These are phyloP conservation scores for Coemansia sp. DNA, from an alignment of 192 early-diverging fungal species.

Conservation along the genomic window DNA sequence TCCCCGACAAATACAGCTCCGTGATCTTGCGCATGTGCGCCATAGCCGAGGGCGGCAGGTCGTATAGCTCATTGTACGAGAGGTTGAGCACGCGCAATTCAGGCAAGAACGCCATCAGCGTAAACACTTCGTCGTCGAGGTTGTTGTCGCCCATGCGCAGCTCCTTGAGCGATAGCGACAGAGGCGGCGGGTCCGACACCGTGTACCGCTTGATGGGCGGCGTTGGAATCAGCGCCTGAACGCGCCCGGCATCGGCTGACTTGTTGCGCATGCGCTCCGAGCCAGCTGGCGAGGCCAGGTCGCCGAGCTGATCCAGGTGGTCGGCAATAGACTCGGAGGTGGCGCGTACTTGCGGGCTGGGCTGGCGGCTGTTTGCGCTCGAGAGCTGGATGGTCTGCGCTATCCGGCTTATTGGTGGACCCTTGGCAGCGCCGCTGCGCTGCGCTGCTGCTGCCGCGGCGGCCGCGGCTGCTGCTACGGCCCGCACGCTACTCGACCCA, in stretches of 20 bases:
- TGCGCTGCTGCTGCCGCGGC: constrained; percentile 56
- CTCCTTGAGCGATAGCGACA: constrained; percentile 60
- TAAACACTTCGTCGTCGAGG: constrained; percentile 80
- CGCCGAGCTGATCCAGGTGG: background rate
- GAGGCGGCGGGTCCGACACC: constrained; percentile 59
- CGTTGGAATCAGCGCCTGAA: constrained; percentile 18
- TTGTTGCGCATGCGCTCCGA: constrained; percentile 40
- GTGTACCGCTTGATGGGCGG: constrained; percentile 46
- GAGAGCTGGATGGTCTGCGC: constrained; percentile 31
- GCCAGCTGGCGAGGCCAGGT: background rate
- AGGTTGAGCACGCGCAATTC: constrained; percentile 81
- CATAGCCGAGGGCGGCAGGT: constrained; percentile 78
- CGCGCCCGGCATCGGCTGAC: constrained; percentile 43
- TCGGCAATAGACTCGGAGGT: constrained; percentile 27
- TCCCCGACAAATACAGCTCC: constrained; percentile 85
- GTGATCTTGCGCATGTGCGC: constrained; percentile 68
- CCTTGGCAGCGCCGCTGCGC: constrained; percentile 32
- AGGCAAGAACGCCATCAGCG: constrained; percentile 70
- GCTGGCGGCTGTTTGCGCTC: constrained; percentile 28
- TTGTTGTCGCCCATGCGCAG: constrained; percentile 85
- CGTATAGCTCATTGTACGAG: constrained; percentile 78
- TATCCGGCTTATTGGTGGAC: constrained; percentile 15
- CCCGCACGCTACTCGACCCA: constrained; percentile 44
- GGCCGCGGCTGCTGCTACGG: constrained; percentile 49
- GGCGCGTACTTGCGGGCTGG: constrained; percentile 40